Evolutionary conservation across 495 filamentous ascomycete species (phyloP).

Genomic region (Penicillium lividum): DNA sequence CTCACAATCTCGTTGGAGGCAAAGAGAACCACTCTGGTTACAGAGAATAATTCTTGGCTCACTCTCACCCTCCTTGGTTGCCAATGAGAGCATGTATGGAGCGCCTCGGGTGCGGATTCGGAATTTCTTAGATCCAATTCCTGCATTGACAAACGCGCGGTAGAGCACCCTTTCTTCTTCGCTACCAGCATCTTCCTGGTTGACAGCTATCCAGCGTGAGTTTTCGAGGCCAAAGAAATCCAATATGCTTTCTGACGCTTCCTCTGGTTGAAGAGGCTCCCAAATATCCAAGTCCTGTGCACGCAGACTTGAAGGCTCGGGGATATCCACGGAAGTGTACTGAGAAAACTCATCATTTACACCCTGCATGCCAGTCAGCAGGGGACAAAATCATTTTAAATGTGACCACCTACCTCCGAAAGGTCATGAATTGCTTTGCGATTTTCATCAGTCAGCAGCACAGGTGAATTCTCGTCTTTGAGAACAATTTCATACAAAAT

Average conservation of each 20-base stretch:
- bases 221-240: slow-evolving; percentile 30
- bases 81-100: slow-evolving; percentile 46
- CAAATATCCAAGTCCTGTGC: slow-evolving; percentile 39
- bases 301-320: slow-evolving; percentile 25
- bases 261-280: slow-evolving; percentile 40
- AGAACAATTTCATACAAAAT: slow-evolving; percentile 43
- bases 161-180: slow-evolving; percentile 44
- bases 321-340: slow-evolving; percentile 34
- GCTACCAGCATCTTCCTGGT: slow-evolving; percentile 40
- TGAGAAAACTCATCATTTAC: slow-evolving; percentile 38
- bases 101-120: slow-evolving; percentile 41
- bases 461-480: slow-evolving; percentile 25
- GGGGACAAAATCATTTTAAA: background rate
- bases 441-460: slow-evolving; percentile 37
- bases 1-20: slow-evolving; percentile 41
- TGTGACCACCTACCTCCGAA: slow-evolving; percentile 30
- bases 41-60: slow-evolving; percentile 45
- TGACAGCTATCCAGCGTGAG: slow-evolving; percentile 37
- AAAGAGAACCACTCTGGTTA: slow-evolving; percentile 45
- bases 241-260: slow-evolving; percentile 22
- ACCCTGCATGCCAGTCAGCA: slow-evolving; percentile 23
- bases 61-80: slow-evolving; percentile 39
- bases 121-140: slow-evolving; percentile 40
- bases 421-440: slow-evolving; percentile 42
- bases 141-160: slow-evolving; percentile 44